Evolutionary conservation across 2,329 filamentous ascomycete species (phyloP).

Genomic region (Penicillium concentricum): DNA sequence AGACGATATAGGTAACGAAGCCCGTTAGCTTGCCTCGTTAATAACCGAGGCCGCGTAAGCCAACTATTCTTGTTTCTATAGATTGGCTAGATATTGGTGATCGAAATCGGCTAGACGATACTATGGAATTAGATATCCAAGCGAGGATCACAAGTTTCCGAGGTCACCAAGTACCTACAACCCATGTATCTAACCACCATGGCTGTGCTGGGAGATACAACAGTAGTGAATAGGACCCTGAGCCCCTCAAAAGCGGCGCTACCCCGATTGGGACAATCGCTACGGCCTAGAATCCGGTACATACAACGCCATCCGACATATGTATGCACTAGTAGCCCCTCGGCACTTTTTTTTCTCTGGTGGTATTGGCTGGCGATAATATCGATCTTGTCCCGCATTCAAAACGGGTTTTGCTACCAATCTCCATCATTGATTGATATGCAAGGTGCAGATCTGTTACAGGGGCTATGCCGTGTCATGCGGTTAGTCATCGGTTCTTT

Average conservation of each 20-base stretch:
- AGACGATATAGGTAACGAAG: no score
- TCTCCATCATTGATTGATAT: conserved; percentile 1
- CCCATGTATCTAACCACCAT: background rate
- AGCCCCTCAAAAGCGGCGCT: background rate
- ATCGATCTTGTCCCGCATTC: background rate
- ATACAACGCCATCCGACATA: background rate
- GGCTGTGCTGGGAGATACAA: background rate
- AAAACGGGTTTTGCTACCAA: conserved; percentile 3
- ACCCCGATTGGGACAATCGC: background rate
- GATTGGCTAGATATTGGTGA: no score
- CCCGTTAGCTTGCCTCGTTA: no score
- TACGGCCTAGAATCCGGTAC: background rate
- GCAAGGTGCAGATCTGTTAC: conserved; percentile 4
- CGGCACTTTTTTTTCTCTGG: background rate
- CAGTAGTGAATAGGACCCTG: background rate
- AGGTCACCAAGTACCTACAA: no score
- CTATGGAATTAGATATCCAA: background rate
- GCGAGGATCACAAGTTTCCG: background rate
- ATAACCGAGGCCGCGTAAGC: no score
- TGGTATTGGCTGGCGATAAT: background rate
- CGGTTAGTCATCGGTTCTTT: background rate
- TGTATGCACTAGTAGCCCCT: background rate
- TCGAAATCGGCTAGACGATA: background rate
- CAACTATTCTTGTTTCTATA: no score
- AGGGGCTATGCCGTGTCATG: conserved; percentile 6